Conservation (phyloP, 2,329 filamentous ascomycete species). For the Claviceps arundinis region DNA sequence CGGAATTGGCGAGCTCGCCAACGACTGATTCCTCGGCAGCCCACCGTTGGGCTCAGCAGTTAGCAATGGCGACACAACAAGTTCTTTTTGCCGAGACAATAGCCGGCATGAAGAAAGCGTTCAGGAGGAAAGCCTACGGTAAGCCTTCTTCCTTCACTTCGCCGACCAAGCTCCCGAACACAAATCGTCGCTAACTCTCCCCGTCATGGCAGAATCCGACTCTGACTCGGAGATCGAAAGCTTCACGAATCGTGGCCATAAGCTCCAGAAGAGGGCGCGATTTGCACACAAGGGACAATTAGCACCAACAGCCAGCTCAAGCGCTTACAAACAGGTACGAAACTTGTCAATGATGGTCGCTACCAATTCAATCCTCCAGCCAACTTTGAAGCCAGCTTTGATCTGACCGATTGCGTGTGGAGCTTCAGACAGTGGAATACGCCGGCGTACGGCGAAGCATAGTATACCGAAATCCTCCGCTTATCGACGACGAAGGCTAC, state of each 20-base stretch:
- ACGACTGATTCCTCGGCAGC: not conserved
- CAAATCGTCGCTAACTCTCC: constrained; percentile 9
- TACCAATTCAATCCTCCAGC: not conserved
- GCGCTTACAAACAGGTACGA: constrained; percentile 57
- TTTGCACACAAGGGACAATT: constrained; percentile 60
- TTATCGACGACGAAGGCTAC: constrained; percentile 67
- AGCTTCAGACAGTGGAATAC: constrained; percentile 52
- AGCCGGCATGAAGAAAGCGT: constrained; percentile 52
- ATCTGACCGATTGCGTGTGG: constrained; percentile 12
- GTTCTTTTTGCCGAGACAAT: constrained; percentile 53
- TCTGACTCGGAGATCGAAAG: constrained; percentile 60
- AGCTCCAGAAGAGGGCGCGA: constrained; percentile 61
- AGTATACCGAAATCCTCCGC: constrained; percentile 58
- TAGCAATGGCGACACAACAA: constrained; percentile 38
- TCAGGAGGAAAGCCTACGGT: constrained; percentile 53
- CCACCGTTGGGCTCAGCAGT: not conserved
- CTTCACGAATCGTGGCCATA: constrained; percentile 63
- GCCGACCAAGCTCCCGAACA: not conserved
- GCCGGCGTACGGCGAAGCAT: constrained; percentile 60
- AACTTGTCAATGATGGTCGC: constrained; percentile 1
- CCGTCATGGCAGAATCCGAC: constrained; percentile 49
- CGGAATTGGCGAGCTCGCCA: not conserved
- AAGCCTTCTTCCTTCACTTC: constrained; percentile 8
- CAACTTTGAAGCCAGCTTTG: not conserved
- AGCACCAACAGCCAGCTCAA: constrained; percentile 50